phyloP scores from a whole-genome alignment of 805 yeast genomes.

The Pichia gijzeniarum region DNA sequence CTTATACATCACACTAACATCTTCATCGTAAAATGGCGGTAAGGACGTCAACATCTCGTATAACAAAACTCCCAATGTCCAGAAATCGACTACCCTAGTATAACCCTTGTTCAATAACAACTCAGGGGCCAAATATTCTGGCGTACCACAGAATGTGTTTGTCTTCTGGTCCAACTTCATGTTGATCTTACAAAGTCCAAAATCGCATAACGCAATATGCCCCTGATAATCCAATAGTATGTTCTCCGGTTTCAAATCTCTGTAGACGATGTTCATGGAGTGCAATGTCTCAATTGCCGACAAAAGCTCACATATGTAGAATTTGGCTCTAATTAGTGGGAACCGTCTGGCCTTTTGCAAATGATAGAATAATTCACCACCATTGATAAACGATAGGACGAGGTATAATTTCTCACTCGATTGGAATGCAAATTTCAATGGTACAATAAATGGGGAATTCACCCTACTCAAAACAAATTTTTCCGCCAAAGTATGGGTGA shows the following conservation, averaged over 20 bases:
- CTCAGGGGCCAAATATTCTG: constrained; percentile 96
- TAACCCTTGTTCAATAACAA: constrained; percentile 86
- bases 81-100: constrained; percentile 95
- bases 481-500: constrained; percentile 93
- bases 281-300: constrained; percentile 92
- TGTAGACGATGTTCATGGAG: constrained; percentile 83
- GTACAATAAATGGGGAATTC: constrained; percentile 92
- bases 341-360: constrained; percentile 87
- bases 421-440: constrained; percentile 92
- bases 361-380: constrained; percentile 95
- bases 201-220: constrained; percentile 95
- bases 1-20: constrained; percentile 86
- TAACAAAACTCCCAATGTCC: constrained; percentile 92
- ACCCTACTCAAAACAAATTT: constrained; percentile 91
- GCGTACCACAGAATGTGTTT: constrained; percentile 95
- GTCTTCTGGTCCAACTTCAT: constrained; percentile 84
- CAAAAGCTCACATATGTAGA: constrained; percentile 89
- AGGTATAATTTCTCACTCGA: constrained; percentile 91
- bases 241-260: constrained; percentile 96
- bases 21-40: constrained; percentile 96
- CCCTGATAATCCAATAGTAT: constrained; percentile 93
- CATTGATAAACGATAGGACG: constrained; percentile 89
- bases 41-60: constrained; percentile 96
- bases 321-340: constrained; percentile 80
- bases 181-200: constrained; percentile 91